These are phyloP conservation scores for Diphasiastrum complanatum DNA, from an alignment of 83 land plant species.

Conservation along the genomic window DNA sequence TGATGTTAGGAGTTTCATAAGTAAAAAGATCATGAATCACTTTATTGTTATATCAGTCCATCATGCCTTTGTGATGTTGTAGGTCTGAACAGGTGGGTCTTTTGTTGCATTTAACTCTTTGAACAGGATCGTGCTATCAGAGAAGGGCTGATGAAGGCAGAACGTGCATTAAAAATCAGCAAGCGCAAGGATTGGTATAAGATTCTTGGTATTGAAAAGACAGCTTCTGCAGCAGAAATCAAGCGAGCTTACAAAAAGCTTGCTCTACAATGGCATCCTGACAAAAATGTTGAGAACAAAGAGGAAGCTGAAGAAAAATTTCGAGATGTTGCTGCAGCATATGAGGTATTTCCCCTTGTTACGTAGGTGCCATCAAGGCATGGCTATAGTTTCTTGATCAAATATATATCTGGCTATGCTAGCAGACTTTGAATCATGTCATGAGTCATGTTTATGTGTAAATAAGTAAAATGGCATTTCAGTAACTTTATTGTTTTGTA, in stretches of 20 bases:
- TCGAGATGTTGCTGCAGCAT: slow-evolving; percentile 94
- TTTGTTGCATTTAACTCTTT: too few species aligned
- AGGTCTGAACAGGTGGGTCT: neutral
- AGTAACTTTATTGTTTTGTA: too few species aligned
- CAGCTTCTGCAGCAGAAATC: slow-evolving; percentile 75
- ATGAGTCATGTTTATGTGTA: too few species aligned
- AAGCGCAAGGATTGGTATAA: slow-evolving; percentile 98
- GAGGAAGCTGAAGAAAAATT: slow-evolving; percentile 92
- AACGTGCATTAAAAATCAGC: slow-evolving; percentile 76
- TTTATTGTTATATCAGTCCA: neutral
- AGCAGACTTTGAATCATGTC: neutral
- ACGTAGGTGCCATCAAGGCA: neutral
- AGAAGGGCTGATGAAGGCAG: slow-evolving; percentile 82
- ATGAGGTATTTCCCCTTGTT: slow-evolving; percentile 54
- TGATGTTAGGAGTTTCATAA: slow-evolving; percentile 3
- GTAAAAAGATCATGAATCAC: neutral
- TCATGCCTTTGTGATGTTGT: neutral
- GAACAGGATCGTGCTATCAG: slow-evolving; percentile 72
- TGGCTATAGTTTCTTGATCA: neutral
- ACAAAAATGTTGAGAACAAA: slow-evolving; percentile 89
- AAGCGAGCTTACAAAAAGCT: slow-evolving; percentile 95
- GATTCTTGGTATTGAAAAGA: slow-evolving; percentile 73
- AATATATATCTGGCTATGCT: neutral
- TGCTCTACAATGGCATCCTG: slow-evolving; percentile 99
- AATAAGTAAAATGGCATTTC: too few species aligned